Percentiles rank a stretch among this genome's conserved stretches.
phyloP scores from a whole-genome alignment of 257 asterid species.

The Leonotis leonurus region DNA sequence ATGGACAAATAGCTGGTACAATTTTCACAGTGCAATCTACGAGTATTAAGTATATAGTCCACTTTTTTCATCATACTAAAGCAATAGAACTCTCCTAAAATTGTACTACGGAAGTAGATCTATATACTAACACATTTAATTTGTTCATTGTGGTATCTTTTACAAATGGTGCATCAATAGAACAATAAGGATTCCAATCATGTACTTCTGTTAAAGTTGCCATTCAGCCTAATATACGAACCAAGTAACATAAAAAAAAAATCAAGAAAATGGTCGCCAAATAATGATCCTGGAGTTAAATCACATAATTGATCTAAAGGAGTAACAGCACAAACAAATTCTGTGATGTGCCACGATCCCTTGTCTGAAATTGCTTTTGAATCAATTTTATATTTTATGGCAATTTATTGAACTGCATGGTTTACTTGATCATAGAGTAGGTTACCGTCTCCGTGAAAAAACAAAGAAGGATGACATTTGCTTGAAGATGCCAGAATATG shows the following conservation, averaged over 20 bases:
- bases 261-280: not conserved
- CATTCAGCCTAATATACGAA: not conserved
- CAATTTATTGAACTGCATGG: not conserved
- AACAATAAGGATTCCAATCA: not conserved
- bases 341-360: not conserved
- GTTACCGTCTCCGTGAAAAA: not conserved
- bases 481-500: not conserved
- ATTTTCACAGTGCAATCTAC: not conserved
- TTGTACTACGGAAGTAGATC: not conserved
- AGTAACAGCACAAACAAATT: not conserved
- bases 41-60: not conserved
- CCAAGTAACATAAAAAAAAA: not conserved
- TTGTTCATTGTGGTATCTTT: not conserved
- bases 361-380: constrained; percentile 1
- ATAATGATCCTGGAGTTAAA: not conserved
- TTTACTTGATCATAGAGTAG: not conserved
- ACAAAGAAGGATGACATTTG: not conserved
- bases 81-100: not conserved
- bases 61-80: not conserved
- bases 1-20: not conserved
- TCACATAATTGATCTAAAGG: not conserved
- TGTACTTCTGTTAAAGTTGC: not conserved
- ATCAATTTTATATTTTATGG: not conserved
- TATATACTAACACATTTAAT: not conserved
- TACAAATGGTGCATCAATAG: not conserved